Percentiles rank a stretch among this genome's conserved stretches.
phyloP scores from a whole-genome alignment of 306 rosid genomes.

The Acmispon strigosus region DNA sequence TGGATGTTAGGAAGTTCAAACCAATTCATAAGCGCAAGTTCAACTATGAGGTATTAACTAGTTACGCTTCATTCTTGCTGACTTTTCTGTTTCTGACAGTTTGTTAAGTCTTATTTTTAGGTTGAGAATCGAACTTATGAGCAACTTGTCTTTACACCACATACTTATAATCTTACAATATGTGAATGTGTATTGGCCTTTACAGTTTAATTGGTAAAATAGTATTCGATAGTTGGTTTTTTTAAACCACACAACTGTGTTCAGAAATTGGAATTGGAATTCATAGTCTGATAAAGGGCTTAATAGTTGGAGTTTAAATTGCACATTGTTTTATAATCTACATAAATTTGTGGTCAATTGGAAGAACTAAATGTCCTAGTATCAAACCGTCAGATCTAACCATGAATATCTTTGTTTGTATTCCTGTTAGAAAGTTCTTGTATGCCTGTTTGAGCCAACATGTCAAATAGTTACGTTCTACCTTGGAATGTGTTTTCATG shows the following conservation, averaged over 20 bases:
- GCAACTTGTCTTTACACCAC: background rate
- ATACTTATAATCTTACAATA: background rate
- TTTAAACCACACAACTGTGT: background rate
- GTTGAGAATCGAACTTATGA: background rate
- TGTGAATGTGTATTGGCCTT: constrained; percentile 2
- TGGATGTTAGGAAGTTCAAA: constrained; percentile 93
- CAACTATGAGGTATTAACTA: constrained; percentile 69
- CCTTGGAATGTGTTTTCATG: no score
- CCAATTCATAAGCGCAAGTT: constrained; percentile 91
- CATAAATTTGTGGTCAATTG: background rate
- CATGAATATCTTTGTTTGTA: background rate
- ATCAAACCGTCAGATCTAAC: background rate
- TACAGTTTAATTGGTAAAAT: no score
- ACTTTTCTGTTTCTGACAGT: background rate
- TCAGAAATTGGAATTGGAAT: constrained; percentile 7
- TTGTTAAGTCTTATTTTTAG: background rate
- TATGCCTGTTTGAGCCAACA: no score
- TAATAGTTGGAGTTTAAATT: constrained; percentile 3
- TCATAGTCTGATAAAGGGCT: background rate
- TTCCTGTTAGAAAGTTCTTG: no score
- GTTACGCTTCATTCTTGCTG: constrained; percentile 1
- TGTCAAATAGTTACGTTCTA: no score
- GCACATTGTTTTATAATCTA: background rate
- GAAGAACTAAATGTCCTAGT: background rate
- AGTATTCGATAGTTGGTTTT: background rate